Conservation (phyloP, 169 alveolate species). For the Toxoplasma gondii region DNA sequence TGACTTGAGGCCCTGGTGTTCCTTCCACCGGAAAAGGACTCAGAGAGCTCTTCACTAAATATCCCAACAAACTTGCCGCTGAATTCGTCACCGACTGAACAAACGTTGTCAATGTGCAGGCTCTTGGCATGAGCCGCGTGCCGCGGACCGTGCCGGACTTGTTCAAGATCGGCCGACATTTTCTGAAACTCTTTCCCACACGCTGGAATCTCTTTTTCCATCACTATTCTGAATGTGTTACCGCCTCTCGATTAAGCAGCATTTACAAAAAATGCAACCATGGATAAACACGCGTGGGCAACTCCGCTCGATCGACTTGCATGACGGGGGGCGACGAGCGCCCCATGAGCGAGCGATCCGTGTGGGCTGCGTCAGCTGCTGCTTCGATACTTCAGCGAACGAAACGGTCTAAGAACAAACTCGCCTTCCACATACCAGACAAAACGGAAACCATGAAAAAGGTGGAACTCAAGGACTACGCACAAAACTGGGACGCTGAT, state of each 20-base stretch:
- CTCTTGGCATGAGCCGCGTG: not conserved
- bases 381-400: not conserved
- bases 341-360: not conserved
- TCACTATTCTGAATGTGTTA: not conserved
- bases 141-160: not conserved
- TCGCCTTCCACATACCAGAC: not conserved
- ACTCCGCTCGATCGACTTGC: not conserved
- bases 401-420: too few species aligned
- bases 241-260: not conserved
- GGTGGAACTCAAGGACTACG: not conserved
- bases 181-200: not conserved
- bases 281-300: not conserved
- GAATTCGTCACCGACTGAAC: not conserved
- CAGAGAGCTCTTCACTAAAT: not conserved
- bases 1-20: not conserved
- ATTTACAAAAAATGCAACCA: not conserved
- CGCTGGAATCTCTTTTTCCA: not conserved
- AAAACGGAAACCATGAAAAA: not conserved
- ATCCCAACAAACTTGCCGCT: not conserved
- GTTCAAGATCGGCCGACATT: not conserved
- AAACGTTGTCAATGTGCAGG: not conserved
- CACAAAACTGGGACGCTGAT: not conserved
- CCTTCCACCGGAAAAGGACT: not conserved
- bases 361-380: not conserved
- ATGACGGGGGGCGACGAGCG: slow-evolving; percentile 2